These are phyloP conservation scores for Striga hermonthica DNA, from an alignment of 305 asterid species.

Conservation along the genomic window DNA sequence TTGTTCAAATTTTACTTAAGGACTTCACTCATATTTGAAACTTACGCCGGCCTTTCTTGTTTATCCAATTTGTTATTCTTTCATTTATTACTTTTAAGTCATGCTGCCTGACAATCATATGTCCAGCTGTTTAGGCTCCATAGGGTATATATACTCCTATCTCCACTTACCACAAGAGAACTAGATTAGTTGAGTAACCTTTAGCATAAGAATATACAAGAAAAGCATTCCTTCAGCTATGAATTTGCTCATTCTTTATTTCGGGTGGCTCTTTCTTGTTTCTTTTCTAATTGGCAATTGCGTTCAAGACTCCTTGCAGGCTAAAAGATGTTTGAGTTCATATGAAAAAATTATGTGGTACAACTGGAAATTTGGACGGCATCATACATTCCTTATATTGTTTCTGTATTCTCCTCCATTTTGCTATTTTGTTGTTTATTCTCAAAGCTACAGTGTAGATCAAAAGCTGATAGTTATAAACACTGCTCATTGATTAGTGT, in stretches of 20 bases:
- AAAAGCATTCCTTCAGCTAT: no score
- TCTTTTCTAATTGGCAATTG: no score
- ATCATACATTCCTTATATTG: not conserved
- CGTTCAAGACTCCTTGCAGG: no score
- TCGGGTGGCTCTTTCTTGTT: no score
- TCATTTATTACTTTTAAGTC: conserved; percentile 18
- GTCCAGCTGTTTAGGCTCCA: conserved; percentile 5
- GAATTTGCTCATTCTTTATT: no score
- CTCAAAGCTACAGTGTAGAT: not conserved
- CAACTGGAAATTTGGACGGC: not conserved
- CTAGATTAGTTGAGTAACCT: not conserved
- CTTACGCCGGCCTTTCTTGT: not conserved
- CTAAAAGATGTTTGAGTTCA: no score
- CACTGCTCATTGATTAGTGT: not conserved
- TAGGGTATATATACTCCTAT: conserved; percentile 5
- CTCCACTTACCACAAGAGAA: conserved; percentile 11
- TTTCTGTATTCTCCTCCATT: not conserved
- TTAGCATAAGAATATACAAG: not conserved
- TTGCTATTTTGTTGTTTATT: not conserved
- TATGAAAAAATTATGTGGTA: not conserved
- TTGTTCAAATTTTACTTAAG: not conserved
- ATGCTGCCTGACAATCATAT: conserved; percentile 6
- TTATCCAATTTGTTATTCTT: not conserved
- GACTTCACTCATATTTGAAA: not conserved
- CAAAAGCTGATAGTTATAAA: conserved; percentile 1